Evolutionary conservation across 2,329 filamentous ascomycete species (phyloP), one percentile per base, ranked within the genome.

Genomic region (Penicillium sp.): DNA sequence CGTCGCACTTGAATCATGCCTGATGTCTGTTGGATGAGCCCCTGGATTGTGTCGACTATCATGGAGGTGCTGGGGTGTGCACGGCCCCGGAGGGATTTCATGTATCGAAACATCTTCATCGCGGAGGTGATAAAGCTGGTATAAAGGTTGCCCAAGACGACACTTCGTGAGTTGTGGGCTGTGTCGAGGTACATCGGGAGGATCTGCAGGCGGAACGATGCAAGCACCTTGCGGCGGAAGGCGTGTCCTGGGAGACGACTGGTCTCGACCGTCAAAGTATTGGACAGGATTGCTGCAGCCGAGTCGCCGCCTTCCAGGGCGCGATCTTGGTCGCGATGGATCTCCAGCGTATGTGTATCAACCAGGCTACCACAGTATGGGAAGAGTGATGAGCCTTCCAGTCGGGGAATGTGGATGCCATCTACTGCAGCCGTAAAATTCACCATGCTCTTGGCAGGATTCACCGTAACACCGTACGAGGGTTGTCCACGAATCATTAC

Each of bases 321-420:
- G 33, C 76, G 72, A 20, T 79, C 75, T 31, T 76, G 72, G 55
- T 88, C 82, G 58, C 86, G 89, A 55, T 72, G 76, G 33, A 97
- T 77, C 45, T 88, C 81, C 18, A 98, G 70, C 0, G 84, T 89
- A 36, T 68, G 69, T 13, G 81, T 86, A 58, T 95, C 73, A 53
- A 98, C 88, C 11, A 80, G 64, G 28, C 80, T 79, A 26, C 93
- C 93, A 58, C 93, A 97, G 64, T 95, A 98, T 0, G 91, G 88
- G 60, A 98, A 97, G 16, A 60, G 48, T 5, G 47, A 55, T 1
- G 60, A 61, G 44, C 68, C 70, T 50, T 63, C 54, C 26, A 79
- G 56, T 26, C 75, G 72, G 3, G 73, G 69, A 26, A 86, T 74
- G 19, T 69, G 62, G 6, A 61, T 58, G 0, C 75, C 80, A 19